Evolutionary conservation across 768 basidiomycete species (phyloP), one percentile per base, ranked within the genome.

Genomic region (Gymnopilus junonius): DNA sequence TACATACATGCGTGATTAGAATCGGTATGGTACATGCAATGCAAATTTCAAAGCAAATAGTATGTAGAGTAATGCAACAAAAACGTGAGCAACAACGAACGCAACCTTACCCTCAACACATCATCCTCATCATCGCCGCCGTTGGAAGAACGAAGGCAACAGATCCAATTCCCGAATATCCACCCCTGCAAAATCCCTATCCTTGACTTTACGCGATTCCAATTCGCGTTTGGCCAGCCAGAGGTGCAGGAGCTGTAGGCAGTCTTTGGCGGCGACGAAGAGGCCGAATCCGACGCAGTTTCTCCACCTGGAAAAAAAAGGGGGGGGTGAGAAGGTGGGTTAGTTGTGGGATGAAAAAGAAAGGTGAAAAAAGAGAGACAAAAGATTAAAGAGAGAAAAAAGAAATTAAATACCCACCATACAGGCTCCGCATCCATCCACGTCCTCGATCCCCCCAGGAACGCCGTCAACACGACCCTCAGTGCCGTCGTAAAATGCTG

Each of bases 361-460:
- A 20, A n/a, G 40, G 40, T 15, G 21, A 42, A 20, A 42, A 32
- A 40, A 53, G n/a, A 48, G 46, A 4, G 21, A 31, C n/a, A n/a
- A n/a, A n/a, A n/a, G n/a, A n/a, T n/a, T n/a, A n/a, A n/a, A n/a
- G 6, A 46, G 71, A 54, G 60, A 54, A 15, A 45, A 8, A 55
- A 40, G 12, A 31, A 51, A 45, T n/a, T n/a, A n/a, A n/a, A n/a
- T 7, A 14, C 76, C 12, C 58, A 88, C 91, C 91, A 93, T 15
- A 92, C 87, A 14, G 91, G 91, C 72, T 92, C 91, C 45, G 82
- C 82, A 65, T 86, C 85, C 4, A 83, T 79, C 86, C 89, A 90
- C n/a, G 81, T 80, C 54, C 81, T 80, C 23, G 85, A 84, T 23
- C 87, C 87, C 17, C 84, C 81, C 78, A 7, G 82, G 0, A 85